Base-by-base conservation (phyloP, 75 land plant genomes). In the Picea glauca region DNA sequence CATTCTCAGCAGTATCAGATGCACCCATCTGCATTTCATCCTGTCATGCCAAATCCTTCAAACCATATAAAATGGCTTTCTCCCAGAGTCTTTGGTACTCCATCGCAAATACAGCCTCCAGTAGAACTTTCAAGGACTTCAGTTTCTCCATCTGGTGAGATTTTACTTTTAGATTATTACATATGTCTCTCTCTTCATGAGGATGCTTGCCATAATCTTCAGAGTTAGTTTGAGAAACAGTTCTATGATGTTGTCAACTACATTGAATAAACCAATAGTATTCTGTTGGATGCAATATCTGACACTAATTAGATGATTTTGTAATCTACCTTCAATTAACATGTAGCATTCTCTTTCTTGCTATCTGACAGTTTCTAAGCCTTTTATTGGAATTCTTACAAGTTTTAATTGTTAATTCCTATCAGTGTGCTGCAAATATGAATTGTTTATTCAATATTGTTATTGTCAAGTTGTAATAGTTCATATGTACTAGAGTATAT, bases 11-110 rank as follows among this genome's bases (percentile, higher is more conserved):
- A 43, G 73, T 21, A 38, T 40, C 23, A 9, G 73, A 40, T 70
- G 73, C 73, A 70, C n/a, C 50, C 32, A 68, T 17, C 46, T 38
- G 72, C 72, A 35, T 68, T 40, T 68, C 50, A 70, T 70, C 50
- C 73, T 70, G 21, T 70, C 20, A 35, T 40, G 54, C n/a, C 73
- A 70, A 70, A 70, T 70, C 73, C 73, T 70, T 33, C 8, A 20
- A 70, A 70, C 43, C 43, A n/a, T 40, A 7, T 1, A 70, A 43
- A 40, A 70, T 70, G 73, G 54, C 73, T 38, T 43, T 70, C 50
- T 70, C 72, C 72, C 13, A 20, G 73, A 14, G 15, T 40, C 11
- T 40, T 70, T 70, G 50, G 54, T 70, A 46, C 73, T 20, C 73
- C 50, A 70, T 70, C 50, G 7, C 23, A 40, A 70, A 11, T 70